phyloP scores from a whole-genome alignment of 441 rosid species.

The Biscutella laevigata region DNA sequence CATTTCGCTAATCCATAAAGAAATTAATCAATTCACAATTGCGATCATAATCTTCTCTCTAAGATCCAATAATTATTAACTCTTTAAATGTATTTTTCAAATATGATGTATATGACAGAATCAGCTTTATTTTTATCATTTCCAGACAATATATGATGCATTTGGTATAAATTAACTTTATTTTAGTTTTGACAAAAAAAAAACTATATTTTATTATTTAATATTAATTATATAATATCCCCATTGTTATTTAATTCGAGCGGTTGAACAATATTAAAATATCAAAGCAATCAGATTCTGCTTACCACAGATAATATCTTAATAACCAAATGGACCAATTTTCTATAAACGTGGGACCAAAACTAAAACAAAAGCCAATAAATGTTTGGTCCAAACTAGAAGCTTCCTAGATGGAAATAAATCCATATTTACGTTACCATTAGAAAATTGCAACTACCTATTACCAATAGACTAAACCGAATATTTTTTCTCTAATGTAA shows the following conservation, averaged over 20 bases:
- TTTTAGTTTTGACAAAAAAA: too few relatives aligned
- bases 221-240: background rate
- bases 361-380: background rate
- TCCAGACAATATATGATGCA: conserved; percentile 8
- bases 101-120: background rate
- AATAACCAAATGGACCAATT: conserved; percentile 9
- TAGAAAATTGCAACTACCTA: background rate
- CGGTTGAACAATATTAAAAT: conserved; percentile 17
- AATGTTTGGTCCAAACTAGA: conserved; percentile 20
- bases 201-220: conserved; percentile 2
- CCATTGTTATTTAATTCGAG: conserved; percentile 18
- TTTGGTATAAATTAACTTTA: conserved; percentile 12
- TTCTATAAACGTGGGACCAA: conserved; percentile 16
- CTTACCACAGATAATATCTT: conserved; percentile 19
- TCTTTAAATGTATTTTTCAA: background rate
- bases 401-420: conserved; percentile 7
- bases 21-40: conserved; percentile 10
- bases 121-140: background rate
- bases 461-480: background rate
- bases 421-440: conserved; percentile 2
- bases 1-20: too few relatives aligned
- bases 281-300: conserved; percentile 27
- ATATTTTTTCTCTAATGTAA: background rate
- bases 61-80: conserved; percentile 6
- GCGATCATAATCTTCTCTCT: conserved; percentile 19